Evolutionary conservation across 345 rosid species (phyloP).

Genomic region (Gossypium turneri): DNA sequence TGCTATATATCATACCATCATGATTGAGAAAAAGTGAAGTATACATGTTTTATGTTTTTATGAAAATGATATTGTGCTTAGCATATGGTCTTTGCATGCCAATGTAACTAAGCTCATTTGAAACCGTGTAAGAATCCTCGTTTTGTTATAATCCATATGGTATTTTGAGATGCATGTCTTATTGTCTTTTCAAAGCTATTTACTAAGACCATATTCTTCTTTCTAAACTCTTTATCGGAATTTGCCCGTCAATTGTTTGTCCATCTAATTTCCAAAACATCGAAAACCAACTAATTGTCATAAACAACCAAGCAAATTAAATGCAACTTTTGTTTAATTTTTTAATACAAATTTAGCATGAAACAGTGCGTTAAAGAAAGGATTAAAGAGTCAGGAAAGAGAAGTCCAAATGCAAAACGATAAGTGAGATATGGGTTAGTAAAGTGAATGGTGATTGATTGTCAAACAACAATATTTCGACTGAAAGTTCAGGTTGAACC

Average conservation of each 20-base stretch:
- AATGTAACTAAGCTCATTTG: neutral
- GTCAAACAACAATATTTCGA: neutral
- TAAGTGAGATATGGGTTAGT: neutral
- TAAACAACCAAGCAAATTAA: neutral
- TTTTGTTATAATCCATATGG: neutral
- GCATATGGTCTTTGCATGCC: neutral
- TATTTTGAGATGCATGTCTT: neutral
- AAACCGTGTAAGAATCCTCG: neutral
- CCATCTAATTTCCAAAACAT: neutral
- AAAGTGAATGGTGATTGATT: neutral
- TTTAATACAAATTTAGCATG: no score
- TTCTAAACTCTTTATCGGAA: neutral
- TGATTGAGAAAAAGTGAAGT: neutral
- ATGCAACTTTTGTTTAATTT: neutral
- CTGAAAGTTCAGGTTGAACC: neutral
- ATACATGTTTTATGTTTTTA: slow-evolving; percentile 1
- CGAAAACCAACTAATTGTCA: neutral
- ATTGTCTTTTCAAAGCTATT: neutral
- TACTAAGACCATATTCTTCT: neutral
- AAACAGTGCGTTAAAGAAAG: no score
- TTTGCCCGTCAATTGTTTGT: neutral
- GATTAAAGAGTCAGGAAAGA: no score
- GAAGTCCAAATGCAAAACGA: no score
- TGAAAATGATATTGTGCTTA: neutral
- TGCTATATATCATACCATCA: neutral